phyloP scores from a whole-genome alignment of 2,329 filamentous ascomycete genomes.

The Colletotrichum orchidophilum region DNA sequence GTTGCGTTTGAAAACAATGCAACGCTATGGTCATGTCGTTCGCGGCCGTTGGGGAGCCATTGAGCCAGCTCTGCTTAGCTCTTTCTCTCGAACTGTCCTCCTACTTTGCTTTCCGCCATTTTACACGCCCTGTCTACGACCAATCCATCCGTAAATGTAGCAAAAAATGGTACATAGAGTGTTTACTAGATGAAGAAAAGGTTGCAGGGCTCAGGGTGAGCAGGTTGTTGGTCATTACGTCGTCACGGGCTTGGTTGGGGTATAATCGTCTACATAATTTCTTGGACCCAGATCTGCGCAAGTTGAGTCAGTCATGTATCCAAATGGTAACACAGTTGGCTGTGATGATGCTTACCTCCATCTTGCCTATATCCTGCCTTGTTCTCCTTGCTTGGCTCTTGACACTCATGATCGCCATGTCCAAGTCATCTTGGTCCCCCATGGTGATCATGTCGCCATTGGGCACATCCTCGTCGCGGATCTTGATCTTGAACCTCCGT shows the following conservation, averaged over 20 bases:
- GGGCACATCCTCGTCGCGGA: constrained; percentile 79
- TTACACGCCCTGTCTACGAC: constrained; percentile 33
- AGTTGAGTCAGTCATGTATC: constrained; percentile 37
- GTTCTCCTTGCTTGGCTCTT: constrained; percentile 77
- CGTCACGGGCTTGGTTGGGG: constrained; percentile 34
- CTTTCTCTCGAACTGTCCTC: background rate
- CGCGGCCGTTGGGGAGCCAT: constrained; percentile 33
- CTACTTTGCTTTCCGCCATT: background rate
- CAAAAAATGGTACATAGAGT: constrained; percentile 12
- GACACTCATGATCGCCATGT: constrained; percentile 81
- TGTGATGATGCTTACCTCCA: constrained; percentile 77
- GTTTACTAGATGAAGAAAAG: constrained; percentile 18
- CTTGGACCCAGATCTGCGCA: constrained; percentile 60
- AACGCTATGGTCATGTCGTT: constrained; percentile 31
- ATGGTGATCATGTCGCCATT: constrained; percentile 95
- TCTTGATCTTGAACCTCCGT: constrained; percentile 86
- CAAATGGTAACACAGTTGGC: background rate
- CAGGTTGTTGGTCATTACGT: constrained; percentile 46
- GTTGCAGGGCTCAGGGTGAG: constrained; percentile 22
- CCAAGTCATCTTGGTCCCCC: constrained; percentile 94
- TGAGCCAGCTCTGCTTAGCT: constrained; percentile 36
- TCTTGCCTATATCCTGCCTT: constrained; percentile 85
- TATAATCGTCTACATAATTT: constrained; percentile 48
- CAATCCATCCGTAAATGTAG: constrained; percentile 25
- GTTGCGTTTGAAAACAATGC: constrained; percentile 21